These are phyloP conservation scores for Chalciporus piperatus DNA, from an alignment of 768 basidiomycete species.

Conservation along the genomic window DNA sequence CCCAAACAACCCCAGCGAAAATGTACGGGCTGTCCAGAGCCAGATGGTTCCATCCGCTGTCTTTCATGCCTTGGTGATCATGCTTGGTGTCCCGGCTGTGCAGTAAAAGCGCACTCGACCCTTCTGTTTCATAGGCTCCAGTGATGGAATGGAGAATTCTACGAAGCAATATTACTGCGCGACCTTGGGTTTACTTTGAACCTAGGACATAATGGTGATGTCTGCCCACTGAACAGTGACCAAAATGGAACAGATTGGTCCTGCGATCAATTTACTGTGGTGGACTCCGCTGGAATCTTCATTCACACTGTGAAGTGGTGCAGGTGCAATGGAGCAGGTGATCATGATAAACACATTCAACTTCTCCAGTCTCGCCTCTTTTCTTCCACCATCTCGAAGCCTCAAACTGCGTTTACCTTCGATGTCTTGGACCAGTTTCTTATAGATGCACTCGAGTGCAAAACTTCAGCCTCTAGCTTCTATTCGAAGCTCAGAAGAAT, in stretches of 20 bases:
- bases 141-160: slow-evolving; percentile 21
- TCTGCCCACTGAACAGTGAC: slow-evolving; percentile 11
- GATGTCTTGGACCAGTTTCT: slow-evolving; percentile 19
- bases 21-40: too few species aligned
- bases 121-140: slow-evolving; percentile 18
- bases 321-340: too few species aligned
- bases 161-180: slow-evolving; percentile 10
- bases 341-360: slow-evolving; percentile 1
- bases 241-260: too few species aligned
- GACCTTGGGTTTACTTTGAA: slow-evolving; percentile 16
- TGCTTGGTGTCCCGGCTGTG: slow-evolving; percentile 1
- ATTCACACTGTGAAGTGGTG: too few species aligned
- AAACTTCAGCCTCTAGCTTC: too few species aligned
- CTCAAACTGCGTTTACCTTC: slow-evolving; percentile 23
- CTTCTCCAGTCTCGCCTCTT: slow-evolving; percentile 11
- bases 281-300: too few species aligned
- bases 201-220: slow-evolving; percentile 20
- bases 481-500: too few species aligned
- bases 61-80: slow-evolving; percentile 1
- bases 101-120: background rate
- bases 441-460: slow-evolving; percentile 18
- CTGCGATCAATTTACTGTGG: too few species aligned
- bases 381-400: slow-evolving; percentile 8
- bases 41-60: background rate
- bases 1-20: background rate